Conservation (phyloP, 2,329 filamentous ascomycete genomes). For the Aspergillus aculeatus region DNA sequence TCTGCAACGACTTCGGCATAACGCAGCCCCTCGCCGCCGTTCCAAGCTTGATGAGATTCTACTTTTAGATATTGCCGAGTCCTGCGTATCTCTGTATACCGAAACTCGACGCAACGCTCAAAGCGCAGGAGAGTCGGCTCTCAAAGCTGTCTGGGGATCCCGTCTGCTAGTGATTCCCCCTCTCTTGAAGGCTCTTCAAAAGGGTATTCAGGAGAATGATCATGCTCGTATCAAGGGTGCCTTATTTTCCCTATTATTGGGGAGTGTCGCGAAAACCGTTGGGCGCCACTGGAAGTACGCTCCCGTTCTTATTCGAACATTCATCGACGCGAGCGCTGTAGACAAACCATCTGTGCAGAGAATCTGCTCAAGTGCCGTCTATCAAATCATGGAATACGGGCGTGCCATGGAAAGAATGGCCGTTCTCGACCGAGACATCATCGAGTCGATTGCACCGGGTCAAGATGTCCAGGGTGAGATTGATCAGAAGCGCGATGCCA, state of each 20-base stretch:
- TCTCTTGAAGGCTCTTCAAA: slow-evolving; percentile 74
- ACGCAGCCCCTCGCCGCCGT: slow-evolving; percentile 81
- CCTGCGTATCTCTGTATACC: slow-evolving; percentile 86
- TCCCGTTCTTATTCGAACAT: slow-evolving; percentile 82
- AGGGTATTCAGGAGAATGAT: slow-evolving; percentile 75
- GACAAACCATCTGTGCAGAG: slow-evolving; percentile 95
- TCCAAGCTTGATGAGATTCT: slow-evolving; percentile 85
- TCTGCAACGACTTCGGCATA: slow-evolving; percentile 88
- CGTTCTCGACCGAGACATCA: slow-evolving; percentile 68
- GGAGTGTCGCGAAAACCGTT: slow-evolving; percentile 82
- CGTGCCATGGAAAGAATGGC: slow-evolving; percentile 84
- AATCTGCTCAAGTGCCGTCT: slow-evolving; percentile 76
- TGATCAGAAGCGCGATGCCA: slow-evolving; percentile 66
- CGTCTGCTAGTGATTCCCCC: slow-evolving; percentile 85
- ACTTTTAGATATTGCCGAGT: slow-evolving; percentile 82
- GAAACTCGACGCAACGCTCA: slow-evolving; percentile 95
- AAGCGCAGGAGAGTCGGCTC: slow-evolving; percentile 84
- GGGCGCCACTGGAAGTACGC: slow-evolving; percentile 93
- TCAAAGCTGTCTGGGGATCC: slow-evolving; percentile 86
- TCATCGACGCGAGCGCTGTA: slow-evolving; percentile 83
- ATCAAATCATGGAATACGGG: slow-evolving; percentile 87
- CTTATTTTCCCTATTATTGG: slow-evolving; percentile 86
- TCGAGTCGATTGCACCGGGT: slow-evolving; percentile 69
- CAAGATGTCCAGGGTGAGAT: slow-evolving; percentile 59
- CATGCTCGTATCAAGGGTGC: slow-evolving; percentile 92